A percentile compares a stretch with the other conserved stretches of the same genome.
Evolutionary conservation across 805 yeast species (phyloP).

Genomic region (Lachancea cidri): DNA sequence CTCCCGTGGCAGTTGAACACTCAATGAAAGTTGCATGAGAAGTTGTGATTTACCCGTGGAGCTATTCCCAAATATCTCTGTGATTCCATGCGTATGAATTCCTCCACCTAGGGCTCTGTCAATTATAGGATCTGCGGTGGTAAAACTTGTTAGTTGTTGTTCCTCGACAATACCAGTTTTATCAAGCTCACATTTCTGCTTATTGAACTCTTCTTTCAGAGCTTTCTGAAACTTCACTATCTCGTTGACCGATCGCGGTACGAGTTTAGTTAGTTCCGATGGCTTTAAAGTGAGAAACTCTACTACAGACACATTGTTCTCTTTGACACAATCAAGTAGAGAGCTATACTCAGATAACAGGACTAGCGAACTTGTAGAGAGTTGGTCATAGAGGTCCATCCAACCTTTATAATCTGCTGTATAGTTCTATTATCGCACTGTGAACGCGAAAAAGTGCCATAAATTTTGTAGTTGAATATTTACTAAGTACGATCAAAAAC

Average conservation of each 20-base stretch:
- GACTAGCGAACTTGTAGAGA: conserved; percentile 35
- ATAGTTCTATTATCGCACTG: background rate
- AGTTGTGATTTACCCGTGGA: conserved; percentile 86
- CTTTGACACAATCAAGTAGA: conserved; percentile 27
- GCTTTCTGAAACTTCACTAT: conserved; percentile 22
- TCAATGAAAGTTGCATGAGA: conserved; percentile 56
- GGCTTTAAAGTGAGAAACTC: conserved; percentile 40
- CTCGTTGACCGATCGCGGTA: conserved; percentile 34
- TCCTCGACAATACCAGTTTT: conserved; percentile 2
- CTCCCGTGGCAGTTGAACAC: conserved; percentile 47
- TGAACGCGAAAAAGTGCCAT: background rate
- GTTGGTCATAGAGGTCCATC: conserved; percentile 42
- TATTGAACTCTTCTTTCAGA: conserved; percentile 15
- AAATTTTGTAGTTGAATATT: background rate
- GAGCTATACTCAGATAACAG: conserved; percentile 30
- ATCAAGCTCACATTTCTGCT: conserved; percentile 10
- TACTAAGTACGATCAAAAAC: too few relatives aligned
- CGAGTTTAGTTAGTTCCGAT: conserved; percentile 31
- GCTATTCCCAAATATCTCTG: conserved; percentile 80
- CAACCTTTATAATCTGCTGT: background rate
- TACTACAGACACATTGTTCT: conserved; percentile 33
- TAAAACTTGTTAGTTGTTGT: conserved; percentile 27
- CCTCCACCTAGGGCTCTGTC: conserved; percentile 56
- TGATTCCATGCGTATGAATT: conserved; percentile 46
- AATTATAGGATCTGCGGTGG: conserved; percentile 48